Percentiles rank a stretch among this genome's conserved stretches.
Conservation (phyloP, 768 basidiomycete species). For the Coprinopsis cinerea region DNA sequence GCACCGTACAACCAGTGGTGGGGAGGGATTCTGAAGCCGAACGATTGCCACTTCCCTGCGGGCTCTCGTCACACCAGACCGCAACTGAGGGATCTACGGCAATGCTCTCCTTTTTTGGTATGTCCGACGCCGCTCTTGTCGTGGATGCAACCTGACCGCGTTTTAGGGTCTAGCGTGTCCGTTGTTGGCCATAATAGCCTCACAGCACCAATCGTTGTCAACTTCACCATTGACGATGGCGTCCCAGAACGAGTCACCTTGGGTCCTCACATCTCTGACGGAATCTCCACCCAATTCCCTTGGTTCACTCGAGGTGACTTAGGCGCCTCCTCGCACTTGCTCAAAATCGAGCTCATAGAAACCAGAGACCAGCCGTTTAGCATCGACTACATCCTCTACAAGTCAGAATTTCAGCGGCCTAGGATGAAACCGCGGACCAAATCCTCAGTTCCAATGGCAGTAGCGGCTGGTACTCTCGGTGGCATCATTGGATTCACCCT, state of each 20-base stretch:
- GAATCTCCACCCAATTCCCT: neutral
- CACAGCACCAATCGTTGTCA: neutral
- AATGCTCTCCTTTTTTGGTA: neutral
- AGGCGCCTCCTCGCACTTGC: neutral
- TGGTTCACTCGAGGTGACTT: neutral
- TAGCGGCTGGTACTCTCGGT: neutral
- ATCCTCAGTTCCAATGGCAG: neutral
- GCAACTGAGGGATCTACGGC: neutral
- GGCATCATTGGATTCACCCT: neutral
- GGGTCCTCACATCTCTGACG: neutral
- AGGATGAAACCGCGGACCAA: neutral
- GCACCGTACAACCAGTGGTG: neutral
- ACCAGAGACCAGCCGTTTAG: neutral
- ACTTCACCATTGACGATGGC: neutral
- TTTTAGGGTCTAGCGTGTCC: neutral
- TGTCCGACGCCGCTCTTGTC: neutral
- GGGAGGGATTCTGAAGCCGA: neutral
- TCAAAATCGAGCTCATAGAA: neutral
- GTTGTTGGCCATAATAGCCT: neutral
- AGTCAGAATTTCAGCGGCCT: neutral
- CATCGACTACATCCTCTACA: neutral
- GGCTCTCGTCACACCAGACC: neutral
- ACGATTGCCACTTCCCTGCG: neutral
- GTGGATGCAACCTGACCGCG: neutral
- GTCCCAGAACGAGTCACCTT: neutral